Base-by-base conservation (phyloP, 352 stramenopile genomes). In the Blastocystis sp. region DNA sequence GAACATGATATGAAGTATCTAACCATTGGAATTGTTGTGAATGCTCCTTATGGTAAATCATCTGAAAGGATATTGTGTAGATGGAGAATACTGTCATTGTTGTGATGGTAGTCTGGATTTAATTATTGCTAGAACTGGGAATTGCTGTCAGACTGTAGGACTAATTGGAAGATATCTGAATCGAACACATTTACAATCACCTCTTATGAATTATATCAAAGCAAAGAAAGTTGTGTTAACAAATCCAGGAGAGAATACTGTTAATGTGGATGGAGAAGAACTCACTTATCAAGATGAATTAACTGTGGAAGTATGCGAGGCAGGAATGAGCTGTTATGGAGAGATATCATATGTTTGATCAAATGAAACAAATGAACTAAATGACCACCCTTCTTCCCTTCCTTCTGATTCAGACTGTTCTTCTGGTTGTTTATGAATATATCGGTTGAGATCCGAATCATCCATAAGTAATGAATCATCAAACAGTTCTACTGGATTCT, bases 251-350 rank as follows among this genome's bases (percentile, higher is more conserved):
- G 77, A 87, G 52, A 87, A 87, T 37, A 78, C 65, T n/a, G 77
- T 87, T 9, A 87, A 87, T 58, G 46, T 87, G 16, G 77, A 87
- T 77, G 77, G 77, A 14, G 77, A 87, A 29, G 77, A 87, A n/a
- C n/a, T 78, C 21, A 87, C 59, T 1, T 87, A 87, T 77, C n/a
- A 87, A 77, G 52, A 87, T 27, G 65, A 87, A 21, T 57, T 87
- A 43, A 57, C 46, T 21, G 49, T 87, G 52, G 59, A 87, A 37
- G 56, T 87, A 29, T 87, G 37, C 12, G 77, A 87, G 42, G 32
- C 71, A 42, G 71, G 71, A 54, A 46, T 83, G 1, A 83, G 51
- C 6, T 83, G 71, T 39, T 83, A 83, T 66, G 71, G 71, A 12
- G 71, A 83, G 32, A 43, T 83, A 4, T 83, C 14, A 43, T 61